phyloP scores from a whole-genome alignment of 805 yeast species.

The Zygosaccharomyces bailii region DNA sequence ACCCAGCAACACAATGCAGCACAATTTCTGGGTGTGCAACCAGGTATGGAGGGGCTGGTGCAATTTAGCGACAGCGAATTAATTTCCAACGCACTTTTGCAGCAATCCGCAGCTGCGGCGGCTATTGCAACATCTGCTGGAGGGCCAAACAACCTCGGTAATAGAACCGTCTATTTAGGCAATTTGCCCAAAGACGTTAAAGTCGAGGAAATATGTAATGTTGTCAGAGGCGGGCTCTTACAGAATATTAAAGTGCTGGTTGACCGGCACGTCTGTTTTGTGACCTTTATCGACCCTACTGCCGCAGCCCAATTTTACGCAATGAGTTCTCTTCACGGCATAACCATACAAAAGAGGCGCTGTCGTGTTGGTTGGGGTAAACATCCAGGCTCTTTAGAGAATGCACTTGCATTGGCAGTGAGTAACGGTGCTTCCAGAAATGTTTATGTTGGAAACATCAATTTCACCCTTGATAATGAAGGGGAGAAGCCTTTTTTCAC shows the following conservation, averaged over 20 bases:
- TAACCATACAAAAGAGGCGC: constrained; percentile 78
- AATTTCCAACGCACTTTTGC: constrained; percentile 71
- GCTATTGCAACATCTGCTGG: constrained; percentile 94
- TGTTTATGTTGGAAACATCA: constrained; percentile 78
- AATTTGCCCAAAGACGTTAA: constrained; percentile 84
- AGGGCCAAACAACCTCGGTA: constrained; percentile 87
- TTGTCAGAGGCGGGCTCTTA: constrained; percentile 89
- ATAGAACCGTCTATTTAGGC: constrained; percentile 89
- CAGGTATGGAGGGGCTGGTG: constrained; percentile 78
- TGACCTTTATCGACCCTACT: constrained; percentile 92
- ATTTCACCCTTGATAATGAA: constrained; percentile 30
- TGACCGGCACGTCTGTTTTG: constrained; percentile 89
- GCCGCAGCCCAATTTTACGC: constrained; percentile 98
- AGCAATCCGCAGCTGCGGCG: constrained; percentile 97
- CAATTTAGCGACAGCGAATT: constrained; percentile 61
- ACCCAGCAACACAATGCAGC: constrained; percentile 98
- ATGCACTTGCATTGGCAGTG: constrained; percentile 83
- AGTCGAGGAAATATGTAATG: constrained; percentile 92
- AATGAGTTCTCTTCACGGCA: constrained; percentile 84
- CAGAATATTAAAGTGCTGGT: constrained; percentile 76
- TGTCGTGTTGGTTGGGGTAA: constrained; percentile 98
- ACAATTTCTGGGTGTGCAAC: constrained; percentile 85
- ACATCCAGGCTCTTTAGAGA: constrained; percentile 88
- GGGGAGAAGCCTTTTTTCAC: constrained; percentile 39
- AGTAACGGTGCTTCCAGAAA: constrained; percentile 93